Evolutionary conservation across 805 yeast genomes (phyloP), one percentile per base, ranked within the genome.

Genomic region (Pichia membranifaciens): DNA sequence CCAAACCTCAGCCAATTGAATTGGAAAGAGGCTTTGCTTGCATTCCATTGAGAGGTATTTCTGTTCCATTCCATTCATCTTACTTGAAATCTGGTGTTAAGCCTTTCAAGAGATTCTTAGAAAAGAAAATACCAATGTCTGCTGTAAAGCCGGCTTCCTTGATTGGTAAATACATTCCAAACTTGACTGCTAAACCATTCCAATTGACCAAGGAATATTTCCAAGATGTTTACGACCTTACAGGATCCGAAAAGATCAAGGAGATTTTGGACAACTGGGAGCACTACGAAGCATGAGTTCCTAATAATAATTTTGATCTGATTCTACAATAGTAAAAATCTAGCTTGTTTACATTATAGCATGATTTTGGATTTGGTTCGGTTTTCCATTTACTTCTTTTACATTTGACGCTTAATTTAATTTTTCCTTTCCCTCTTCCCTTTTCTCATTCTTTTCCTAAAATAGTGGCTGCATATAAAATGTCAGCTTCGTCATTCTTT

Each of bases 11-110:
- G 74, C 99, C 99, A 59, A 87, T 93, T 66, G 95, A 89, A 48
- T 77, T 95, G 63, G 95, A 93, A 73, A 85, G 99, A 74, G 99
- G 99, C 22, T 91, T 87, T 60, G 98, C 99, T 37, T 91, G 93
- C 61, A 93, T 93, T 60, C 99, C 99, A 67, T 80, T 93, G 70
- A 89, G 85, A 76, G 99, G 99, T 60, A 93, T 93, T 57, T 88
- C 96, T n/a, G 99, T 93, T 66, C 99, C 99, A 54, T 93, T 93
- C 97, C 99, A 93, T 73, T 89, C 97, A 25, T 84, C 96, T n/a
- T 93, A 95, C 74, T 78, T 93, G 74, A 85, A 91, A 78, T 87
- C 93, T 49, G 99, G 99, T 72, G 99, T 93, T 51, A 91, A 90
- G 72, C 99, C 99, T 61, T 93, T 93, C 87, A 90, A 91, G 78